Percentiles rank a stretch among this genome's conserved stretches.
These are phyloP conservation scores for Ephemerocybe angulata DNA, from an alignment of 768 basidiomycete genomes.

Conservation along the genomic window DNA sequence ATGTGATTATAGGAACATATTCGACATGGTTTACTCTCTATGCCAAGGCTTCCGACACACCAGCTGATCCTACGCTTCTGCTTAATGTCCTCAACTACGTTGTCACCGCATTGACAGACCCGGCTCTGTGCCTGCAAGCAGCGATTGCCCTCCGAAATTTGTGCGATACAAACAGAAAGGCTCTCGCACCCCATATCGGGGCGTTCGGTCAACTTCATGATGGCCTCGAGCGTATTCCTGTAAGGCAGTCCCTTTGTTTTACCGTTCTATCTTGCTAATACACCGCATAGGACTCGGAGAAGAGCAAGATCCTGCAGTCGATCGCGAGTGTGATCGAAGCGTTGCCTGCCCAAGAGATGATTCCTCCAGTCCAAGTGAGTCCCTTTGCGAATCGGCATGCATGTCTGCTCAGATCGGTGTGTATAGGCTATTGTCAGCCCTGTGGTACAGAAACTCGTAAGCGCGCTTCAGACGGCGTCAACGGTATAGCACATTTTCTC, in stretches of 20 bases:
- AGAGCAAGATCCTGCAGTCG: conserved; percentile 85
- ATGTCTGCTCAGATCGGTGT: neutral
- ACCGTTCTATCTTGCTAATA: neutral
- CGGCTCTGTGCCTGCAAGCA: conserved; percentile 60
- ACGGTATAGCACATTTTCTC: conserved; percentile 33
- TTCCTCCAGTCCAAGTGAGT: conserved; percentile 70
- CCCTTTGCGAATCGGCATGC: neutral
- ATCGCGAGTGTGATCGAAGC: conserved; percentile 94
- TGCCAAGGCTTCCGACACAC: conserved; percentile 8
- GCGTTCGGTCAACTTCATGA: conserved; percentile 85
- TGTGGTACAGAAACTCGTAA: conserved; percentile 65
- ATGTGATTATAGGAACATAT: conserved; percentile 51
- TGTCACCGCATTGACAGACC: conserved; percentile 65
- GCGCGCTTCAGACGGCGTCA: conserved; percentile 52
- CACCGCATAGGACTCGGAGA: conserved; percentile 65
- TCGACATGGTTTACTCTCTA: conserved; percentile 76
- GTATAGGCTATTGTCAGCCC: conserved; percentile 62
- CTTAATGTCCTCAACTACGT: conserved; percentile 68
- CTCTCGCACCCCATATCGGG: conserved; percentile 75
- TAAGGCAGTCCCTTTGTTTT: conserved; percentile 39
- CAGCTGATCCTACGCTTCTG: conserved; percentile 42
- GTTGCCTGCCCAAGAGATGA: conserved; percentile 71
- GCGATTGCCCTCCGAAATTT: conserved; percentile 81
- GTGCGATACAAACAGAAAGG: conserved; percentile 86
- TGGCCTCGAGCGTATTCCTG: conserved; percentile 68